Percentiles rank a stretch among this genome's conserved stretches.
These are phyloP conservation scores for Peterozyma xylosa DNA, from an alignment of 805 yeast species.

Conservation along the genomic window DNA sequence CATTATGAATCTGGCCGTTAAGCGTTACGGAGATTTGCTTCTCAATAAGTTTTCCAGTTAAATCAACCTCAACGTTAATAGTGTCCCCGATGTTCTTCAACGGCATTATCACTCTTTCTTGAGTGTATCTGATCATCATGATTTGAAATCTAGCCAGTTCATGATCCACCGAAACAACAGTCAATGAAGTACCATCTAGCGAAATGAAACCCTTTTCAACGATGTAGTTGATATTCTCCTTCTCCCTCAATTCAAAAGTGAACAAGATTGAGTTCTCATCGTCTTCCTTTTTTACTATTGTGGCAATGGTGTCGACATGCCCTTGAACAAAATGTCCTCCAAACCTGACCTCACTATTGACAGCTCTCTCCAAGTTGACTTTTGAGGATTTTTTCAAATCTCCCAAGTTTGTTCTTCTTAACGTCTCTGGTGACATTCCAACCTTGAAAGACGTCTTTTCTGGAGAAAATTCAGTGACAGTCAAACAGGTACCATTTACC, in stretches of 20 bases:
- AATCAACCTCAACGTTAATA: constrained; percentile 91
- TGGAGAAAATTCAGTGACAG: constrained; percentile 73
- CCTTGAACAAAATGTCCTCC: constrained; percentile 99
- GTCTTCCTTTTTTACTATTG: constrained; percentile 38
- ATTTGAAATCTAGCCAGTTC: constrained; percentile 55
- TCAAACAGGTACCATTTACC: constrained; percentile 83
- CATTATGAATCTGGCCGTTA: constrained; percentile 42
- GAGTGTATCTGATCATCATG: constrained; percentile 90
- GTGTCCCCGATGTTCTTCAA: constrained; percentile 49
- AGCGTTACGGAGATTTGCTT: constrained; percentile 66
- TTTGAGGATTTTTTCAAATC: constrained; percentile 44
- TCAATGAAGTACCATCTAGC: constrained; percentile 88
- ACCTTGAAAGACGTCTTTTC: constrained; percentile 59
- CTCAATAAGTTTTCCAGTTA: constrained; percentile 87
- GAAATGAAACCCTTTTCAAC: constrained; percentile 95
- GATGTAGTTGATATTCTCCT: constrained; percentile 56
- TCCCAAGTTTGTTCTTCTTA: constrained; percentile 74
- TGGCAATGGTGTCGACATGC: constrained; percentile 87
- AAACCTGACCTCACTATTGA: constrained; percentile 66
- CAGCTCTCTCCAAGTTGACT: constrained; percentile 92
- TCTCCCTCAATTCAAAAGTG: constrained; percentile 66
- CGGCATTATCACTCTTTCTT: constrained; percentile 70
- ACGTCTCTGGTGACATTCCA: constrained; percentile 89
- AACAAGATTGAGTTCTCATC: constrained; percentile 77
- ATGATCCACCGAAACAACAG: constrained; percentile 75